A percentile compares a stretch with the other conserved stretches of the same genome.
These are phyloP conservation scores for Hyaloscypha variabilis DNA, from an alignment of 495 filamentous ascomycete species.

Conservation along the genomic window DNA sequence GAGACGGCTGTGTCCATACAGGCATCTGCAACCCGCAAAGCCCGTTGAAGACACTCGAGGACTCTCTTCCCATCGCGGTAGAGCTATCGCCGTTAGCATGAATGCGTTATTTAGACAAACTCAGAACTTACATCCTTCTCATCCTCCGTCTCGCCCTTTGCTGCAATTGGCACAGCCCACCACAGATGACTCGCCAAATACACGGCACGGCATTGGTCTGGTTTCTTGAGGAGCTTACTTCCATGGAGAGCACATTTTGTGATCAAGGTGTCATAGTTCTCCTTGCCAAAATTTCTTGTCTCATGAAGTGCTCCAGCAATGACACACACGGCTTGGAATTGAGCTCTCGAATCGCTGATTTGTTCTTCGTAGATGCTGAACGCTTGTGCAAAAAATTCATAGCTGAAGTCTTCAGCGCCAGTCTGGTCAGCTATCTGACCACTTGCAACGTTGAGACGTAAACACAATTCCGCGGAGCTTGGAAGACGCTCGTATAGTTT, in stretches of 20 bases:
- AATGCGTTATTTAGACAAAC: slow-evolving; percentile 14
- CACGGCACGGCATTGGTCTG: slow-evolving; percentile 95
- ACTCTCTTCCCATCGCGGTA: slow-evolving; percentile 98
- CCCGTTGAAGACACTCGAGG: slow-evolving; percentile 93
- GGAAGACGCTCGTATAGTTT: slow-evolving; percentile 88
- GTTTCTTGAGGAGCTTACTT: slow-evolving; percentile 96
- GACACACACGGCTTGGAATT: slow-evolving; percentile 96
- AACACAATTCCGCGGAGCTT: slow-evolving; percentile 74
- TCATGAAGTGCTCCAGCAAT: slow-evolving; percentile 88
- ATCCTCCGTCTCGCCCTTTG: slow-evolving; percentile 75
- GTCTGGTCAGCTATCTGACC: slow-evolving; percentile 93
- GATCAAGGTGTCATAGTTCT: slow-evolving; percentile 98
- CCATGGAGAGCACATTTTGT: slow-evolving; percentile 97
- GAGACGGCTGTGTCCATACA: slow-evolving; percentile 99
- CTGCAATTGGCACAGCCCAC: slow-evolving; percentile 92
- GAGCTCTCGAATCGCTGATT: slow-evolving; percentile 90
- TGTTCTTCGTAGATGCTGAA: slow-evolving; percentile 98
- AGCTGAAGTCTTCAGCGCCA: slow-evolving; percentile 91
- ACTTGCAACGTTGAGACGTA: slow-evolving; percentile 87
- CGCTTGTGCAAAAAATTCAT: slow-evolving; percentile 98
- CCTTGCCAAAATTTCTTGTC: slow-evolving; percentile 84
- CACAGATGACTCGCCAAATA: slow-evolving; percentile 95
- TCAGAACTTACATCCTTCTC: slow-evolving; percentile 70
- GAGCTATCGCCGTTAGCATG: slow-evolving; percentile 56
- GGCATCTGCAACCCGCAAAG: slow-evolving; percentile 92